Evolutionary conservation across 768 basidiomycete species (phyloP), one percentile per base, ranked within the genome.

Genomic region (Punctularia strigosozonata): DNA sequence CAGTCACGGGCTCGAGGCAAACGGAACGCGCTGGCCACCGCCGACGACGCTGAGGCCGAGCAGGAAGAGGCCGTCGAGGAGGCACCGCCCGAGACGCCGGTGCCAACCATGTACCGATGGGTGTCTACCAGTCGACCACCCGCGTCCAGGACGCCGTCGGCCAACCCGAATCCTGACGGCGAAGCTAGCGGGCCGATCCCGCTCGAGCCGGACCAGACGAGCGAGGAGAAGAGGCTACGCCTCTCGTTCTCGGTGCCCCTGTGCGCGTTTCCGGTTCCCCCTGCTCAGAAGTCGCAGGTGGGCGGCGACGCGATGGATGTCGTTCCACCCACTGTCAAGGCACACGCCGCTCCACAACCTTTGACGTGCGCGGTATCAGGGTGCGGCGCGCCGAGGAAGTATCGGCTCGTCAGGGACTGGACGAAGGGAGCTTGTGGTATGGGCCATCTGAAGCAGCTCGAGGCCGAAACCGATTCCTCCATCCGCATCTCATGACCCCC

Each of bases 101-200:
- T 55, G 14, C 66, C 84, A 2, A 72, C 66, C 4, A 77, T 73
- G 73, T 83, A 76, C 48, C 69, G 82, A 21, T 87, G 82, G 82
- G 57, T 82, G 1, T 83, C 80, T 4, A 76, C 73, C 2, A n/a
- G n/a, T n/a, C n/a, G n/a, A n/a, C n/a, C n/a, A n/a, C n/a, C n/a
- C n/a, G n/a, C n/a, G n/a, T n/a, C n/a, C n/a, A n/a, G n/a, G n/a
- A 59, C 69, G 17, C 68, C 66, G 31, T 26, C 49, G 5, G 36
- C 31, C 2, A 23, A 40, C 2, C 32, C 39, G 6, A 23, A 41
- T 12, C 15, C 40, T 1, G 43, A 31, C 2, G 39, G 42, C 6
- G 44, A 38, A 42, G 34, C 7, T 37, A 47, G 21, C 34, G 31
- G 4, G 23, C 39, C n/a, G 42, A 33, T 1, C 40, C 44, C 6